Evolutionary conservation across 805 yeast species (phyloP), one percentile per base, ranked within the genome.

Genomic region (Cyberlindnera bimundalis): DNA sequence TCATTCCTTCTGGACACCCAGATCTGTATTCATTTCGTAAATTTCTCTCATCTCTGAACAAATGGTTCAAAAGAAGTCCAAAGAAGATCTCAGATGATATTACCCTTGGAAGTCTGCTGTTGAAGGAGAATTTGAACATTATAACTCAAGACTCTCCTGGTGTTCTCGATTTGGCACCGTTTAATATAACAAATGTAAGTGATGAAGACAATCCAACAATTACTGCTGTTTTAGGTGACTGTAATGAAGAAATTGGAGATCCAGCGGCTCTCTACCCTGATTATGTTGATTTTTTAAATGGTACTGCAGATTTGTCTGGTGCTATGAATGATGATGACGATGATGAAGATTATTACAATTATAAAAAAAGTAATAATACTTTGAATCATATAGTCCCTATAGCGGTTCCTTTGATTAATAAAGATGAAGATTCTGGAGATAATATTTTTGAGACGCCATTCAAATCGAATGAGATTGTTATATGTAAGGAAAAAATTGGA

Each of bases 1-100:
- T 34, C 12, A 23, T 28, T 3, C 33, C 27, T 4, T 6, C 24
- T 2, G 18, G 7, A 11, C 26, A 24, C 21, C 17, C 33, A 13
- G 40, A 37, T 6, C 12, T 6, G 4, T 13, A 23, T n/a, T 37
- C 40, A 8, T 30, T 37, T 20, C 29, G 27, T 16, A 8, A 30
- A 7, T 38, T 33, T 19, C 15, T 29, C 21, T 23, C 26, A 5
- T 37, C 40, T 7, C 35, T 18, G 14, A 26, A 26, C 31, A 37
- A 30, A 18, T 37, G 40, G 40, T 31, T 37, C 31, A 30, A 25
- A 18, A 31, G 35, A 17, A 19, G 29, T 7, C n/a, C 40, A 14
- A 18, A 14, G n/a, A 11, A 18, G 3, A 4, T 21, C 8, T 18
- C 27, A 14, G 18, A 17, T 24, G 29, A 23, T 20, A 28, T 19